Evolutionary conservation across 2,329 filamentous ascomycete genomes (phyloP).

Genomic region (Epichloe festucae): DNA sequence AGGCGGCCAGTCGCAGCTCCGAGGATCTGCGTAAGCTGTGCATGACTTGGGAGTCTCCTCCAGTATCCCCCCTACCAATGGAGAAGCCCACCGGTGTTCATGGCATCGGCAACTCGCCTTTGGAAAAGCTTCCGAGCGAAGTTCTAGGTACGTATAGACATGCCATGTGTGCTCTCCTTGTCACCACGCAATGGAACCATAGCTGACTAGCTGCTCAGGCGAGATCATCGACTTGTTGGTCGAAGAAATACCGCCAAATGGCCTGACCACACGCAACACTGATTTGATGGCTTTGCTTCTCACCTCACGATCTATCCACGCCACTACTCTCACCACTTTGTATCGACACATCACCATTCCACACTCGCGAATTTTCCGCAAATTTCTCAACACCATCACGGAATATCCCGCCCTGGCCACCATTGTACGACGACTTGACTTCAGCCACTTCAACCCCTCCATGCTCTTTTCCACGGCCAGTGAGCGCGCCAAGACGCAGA

Average conservation of each 20-base stretch:
- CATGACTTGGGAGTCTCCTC: conserved; percentile 38
- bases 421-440: conserved; percentile 67
- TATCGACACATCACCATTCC: conserved; percentile 73
- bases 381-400: conserved; percentile 59
- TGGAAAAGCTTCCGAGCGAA: conserved; percentile 59
- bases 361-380: conserved; percentile 71
- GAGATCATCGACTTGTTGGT: conserved; percentile 63
- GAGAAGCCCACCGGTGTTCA: conserved; percentile 18
- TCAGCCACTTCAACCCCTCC: conserved; percentile 74
- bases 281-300: conserved; percentile 65
- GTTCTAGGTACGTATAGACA: conserved; percentile 49
- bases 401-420: conserved; percentile 57
- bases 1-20: conserved; percentile 46
- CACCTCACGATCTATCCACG: conserved; percentile 62
- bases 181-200: not conserved
- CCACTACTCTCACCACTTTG: conserved; percentile 59
- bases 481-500: conserved; percentile 62
- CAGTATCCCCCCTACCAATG: conserved; percentile 18
- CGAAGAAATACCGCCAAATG: conserved; percentile 59
- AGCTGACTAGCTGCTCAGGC: conserved; percentile 29
- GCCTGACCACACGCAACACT: conserved; percentile 61
- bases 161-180: not conserved
- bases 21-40: conserved; percentile 44
- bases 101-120: conserved; percentile 36
- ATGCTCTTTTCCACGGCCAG: conserved; percentile 62